These are phyloP conservation scores for Coemansia sp. DNA, from an alignment of 192 early-diverging fungal genomes.

Conservation along the genomic window DNA sequence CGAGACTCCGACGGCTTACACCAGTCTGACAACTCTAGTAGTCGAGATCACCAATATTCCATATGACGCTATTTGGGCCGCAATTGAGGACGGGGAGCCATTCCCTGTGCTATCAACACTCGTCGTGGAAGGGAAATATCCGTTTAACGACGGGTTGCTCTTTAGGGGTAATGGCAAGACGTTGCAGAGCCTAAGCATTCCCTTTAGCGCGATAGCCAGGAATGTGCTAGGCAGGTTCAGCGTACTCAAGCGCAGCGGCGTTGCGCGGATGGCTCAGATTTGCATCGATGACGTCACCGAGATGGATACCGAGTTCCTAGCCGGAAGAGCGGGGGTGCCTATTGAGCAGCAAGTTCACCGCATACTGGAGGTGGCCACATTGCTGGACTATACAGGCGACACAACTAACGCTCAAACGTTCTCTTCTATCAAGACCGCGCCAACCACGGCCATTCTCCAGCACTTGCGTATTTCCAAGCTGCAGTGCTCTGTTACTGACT, in stretches of 20 bases:
- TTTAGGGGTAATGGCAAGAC: not conserved
- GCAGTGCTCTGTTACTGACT: not conserved
- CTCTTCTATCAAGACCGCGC: not conserved
- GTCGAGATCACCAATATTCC: not conserved
- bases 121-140: not conserved
- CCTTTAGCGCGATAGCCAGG: not conserved
- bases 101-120: not conserved
- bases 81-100: not conserved
- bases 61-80: not conserved
- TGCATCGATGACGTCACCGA: not conserved
- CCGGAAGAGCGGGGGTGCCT: not conserved
- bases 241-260: not conserved
- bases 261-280: not conserved
- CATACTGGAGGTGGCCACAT: not conserved
- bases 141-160: not conserved
- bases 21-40: not conserved
- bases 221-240: not conserved
- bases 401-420: not conserved
- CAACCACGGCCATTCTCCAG: not conserved
- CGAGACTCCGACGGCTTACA: not conserved
- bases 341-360: not conserved
- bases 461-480: not conserved
- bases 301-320: not conserved
- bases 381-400: not conserved
- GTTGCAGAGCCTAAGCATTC: not conserved